Evolutionary conservation across 1,139 yeast species (phyloP).

Genomic region (Saccharomycopsis hybrid): DNA sequence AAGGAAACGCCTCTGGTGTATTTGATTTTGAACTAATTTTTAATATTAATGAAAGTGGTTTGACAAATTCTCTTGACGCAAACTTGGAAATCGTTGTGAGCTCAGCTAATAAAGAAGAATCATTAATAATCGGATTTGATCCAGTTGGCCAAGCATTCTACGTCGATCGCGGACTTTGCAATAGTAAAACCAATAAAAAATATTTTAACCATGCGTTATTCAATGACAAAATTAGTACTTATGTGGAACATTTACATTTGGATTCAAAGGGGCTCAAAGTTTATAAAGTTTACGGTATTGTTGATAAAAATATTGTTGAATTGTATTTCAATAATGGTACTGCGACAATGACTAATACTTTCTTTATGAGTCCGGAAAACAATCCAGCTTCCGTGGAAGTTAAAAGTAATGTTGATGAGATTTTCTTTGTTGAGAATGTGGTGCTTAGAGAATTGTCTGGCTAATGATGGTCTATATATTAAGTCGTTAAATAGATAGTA

Average conservation of each 20-base stretch:
- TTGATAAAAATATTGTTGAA: conserved; percentile 29
- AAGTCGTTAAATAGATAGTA: too few relatives aligned
- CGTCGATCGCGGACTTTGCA: conserved; percentile 20
- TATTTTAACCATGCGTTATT: conserved; percentile 16
- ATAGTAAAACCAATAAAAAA: too few relatives aligned
- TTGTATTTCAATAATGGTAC: conserved; percentile 29
- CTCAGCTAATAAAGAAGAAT: conserved; percentile 12
- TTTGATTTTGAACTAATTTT: conserved; percentile 23
- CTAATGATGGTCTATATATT: too few relatives aligned
- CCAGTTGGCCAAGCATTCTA: conserved; percentile 20
- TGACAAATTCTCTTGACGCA: conserved; percentile 12
- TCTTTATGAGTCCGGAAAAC: conserved; percentile 19
- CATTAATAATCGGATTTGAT: conserved; percentile 22
- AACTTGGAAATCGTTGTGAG: not conserved
- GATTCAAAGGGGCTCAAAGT: conserved; percentile 7
- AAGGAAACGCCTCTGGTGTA: conserved; percentile 19
- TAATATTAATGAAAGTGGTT: conserved; percentile 8
- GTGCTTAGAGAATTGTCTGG: too few relatives aligned
- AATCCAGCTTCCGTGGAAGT: too few relatives aligned
- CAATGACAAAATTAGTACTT: conserved; percentile 22
- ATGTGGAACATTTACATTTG: conserved; percentile 20
- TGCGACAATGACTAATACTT: conserved; percentile 25
- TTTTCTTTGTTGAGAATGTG: too few relatives aligned
- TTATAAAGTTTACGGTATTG: conserved; percentile 27
- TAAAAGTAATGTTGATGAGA: too few relatives aligned